Evolutionary conservation across 2,329 filamentous ascomycete genomes (phyloP).

Genomic region (Talaromyces sp.): DNA sequence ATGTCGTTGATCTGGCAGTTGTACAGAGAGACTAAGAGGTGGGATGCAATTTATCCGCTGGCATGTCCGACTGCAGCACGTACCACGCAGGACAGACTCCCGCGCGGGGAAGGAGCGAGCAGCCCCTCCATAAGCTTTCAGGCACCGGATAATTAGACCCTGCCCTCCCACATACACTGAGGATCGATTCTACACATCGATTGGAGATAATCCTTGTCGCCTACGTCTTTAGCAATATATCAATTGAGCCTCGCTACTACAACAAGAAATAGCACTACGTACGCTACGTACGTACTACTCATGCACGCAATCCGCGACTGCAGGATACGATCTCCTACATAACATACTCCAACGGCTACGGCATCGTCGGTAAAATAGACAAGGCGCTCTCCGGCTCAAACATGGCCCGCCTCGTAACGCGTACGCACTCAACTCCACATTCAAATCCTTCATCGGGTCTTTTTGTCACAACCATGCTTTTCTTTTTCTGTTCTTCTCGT

Average conservation of each 20-base stretch:
- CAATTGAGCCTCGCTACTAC: not conserved
- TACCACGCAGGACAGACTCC: not conserved
- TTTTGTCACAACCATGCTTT: not conserved
- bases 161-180: not conserved
- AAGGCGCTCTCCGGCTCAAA: not conserved
- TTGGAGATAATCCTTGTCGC: not conserved
- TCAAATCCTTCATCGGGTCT: not conserved
- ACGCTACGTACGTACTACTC: not conserved
- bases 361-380: not conserved
- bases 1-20: not conserved
- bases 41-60: slow-evolving; percentile 5
- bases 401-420: not conserved
- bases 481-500: not conserved
- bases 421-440: not conserved
- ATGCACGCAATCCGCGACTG: not conserved
- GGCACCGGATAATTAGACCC: slow-evolving; percentile 4
- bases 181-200: no score
- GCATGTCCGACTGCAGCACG: no score
- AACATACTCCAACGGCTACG: not conserved
- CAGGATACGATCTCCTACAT: not conserved
- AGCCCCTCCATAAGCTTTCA: slow-evolving; percentile 1
- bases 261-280: not conserved
- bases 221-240: not conserved
- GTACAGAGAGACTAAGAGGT: not conserved
- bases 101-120: not conserved